phyloP scores from a whole-genome alignment of 2,329 filamentous ascomycete species.

The Tolypocladium ovalisporum region DNA sequence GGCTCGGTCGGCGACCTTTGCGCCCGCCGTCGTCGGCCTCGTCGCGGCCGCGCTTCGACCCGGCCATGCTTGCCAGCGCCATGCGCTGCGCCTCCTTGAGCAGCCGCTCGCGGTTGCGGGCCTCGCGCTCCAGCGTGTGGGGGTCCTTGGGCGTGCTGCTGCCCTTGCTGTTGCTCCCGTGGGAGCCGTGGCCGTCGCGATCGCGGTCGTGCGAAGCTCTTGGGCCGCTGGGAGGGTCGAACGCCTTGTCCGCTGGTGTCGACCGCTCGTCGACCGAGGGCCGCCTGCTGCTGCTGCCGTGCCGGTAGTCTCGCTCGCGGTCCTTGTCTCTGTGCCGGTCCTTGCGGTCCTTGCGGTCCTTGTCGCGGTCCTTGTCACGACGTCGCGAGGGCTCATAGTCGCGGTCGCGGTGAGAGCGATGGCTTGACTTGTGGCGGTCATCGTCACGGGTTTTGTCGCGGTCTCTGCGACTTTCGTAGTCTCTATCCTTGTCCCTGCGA shows the following conservation, averaged over 20 bases:
- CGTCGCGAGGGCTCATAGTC: slow-evolving; percentile 22
- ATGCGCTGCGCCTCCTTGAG: slow-evolving; percentile 59
- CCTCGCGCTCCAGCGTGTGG: slow-evolving; percentile 61
- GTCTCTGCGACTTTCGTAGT: slow-evolving; percentile 29
- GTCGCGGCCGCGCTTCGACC: slow-evolving; percentile 40
- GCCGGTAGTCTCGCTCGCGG: slow-evolving; percentile 19
- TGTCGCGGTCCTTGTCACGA: slow-evolving; percentile 25
- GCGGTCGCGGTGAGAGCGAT: slow-evolving; percentile 32
- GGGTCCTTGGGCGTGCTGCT: slow-evolving; percentile 34
- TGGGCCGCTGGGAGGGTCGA: slow-evolving; percentile 30
- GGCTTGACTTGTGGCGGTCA: slow-evolving; percentile 27
- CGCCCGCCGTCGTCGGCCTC: slow-evolving; percentile 28
- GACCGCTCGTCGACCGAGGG: slow-evolving; percentile 12
- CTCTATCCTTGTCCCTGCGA: slow-evolving; percentile 48
- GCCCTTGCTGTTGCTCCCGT: slow-evolving; percentile 12
- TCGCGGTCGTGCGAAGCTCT: slow-evolving; percentile 27
- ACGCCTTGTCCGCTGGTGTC: slow-evolving; percentile 25
- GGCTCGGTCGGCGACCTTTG: slow-evolving; percentile 27
- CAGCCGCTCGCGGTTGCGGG: slow-evolving; percentile 52
- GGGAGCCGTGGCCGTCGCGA: slow-evolving; percentile 22
- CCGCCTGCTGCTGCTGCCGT: slow-evolving; percentile 22
- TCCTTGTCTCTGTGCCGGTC: slow-evolving; percentile 23
- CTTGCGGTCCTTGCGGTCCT: slow-evolving; percentile 21
- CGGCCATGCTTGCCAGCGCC: slow-evolving; percentile 35
- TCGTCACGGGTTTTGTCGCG: slow-evolving; percentile 35